These are phyloP conservation scores for Crithidia expoeki DNA, from an alignment of 208 protist genomes.

Conservation along the genomic window DNA sequence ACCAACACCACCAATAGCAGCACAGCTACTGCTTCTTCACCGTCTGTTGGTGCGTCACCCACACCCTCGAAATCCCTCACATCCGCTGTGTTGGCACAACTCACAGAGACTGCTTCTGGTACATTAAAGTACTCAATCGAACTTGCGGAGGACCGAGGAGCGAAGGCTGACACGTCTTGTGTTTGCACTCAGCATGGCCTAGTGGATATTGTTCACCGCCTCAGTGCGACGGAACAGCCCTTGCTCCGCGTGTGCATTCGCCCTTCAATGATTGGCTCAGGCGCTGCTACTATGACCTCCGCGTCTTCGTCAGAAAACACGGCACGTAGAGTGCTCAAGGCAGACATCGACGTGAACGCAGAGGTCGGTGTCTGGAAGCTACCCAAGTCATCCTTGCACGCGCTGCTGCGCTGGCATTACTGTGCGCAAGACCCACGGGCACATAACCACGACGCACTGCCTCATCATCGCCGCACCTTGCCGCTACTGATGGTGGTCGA, in stretches of 20 bases:
- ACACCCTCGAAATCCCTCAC: conserved; percentile 8
- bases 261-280: neutral
- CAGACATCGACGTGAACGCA: conserved; percentile 61
- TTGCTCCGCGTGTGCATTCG: conserved; percentile 24
- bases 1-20: neutral
- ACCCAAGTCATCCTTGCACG: conserved; percentile 15
- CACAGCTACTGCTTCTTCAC: neutral
- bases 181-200: neutral
- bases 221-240: conserved; percentile 24
- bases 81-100: conserved; percentile 16
- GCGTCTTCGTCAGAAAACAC: neutral
- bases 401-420: conserved; percentile 82
- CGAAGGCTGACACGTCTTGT: neutral
- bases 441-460: conserved; percentile 73
- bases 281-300: neutral
- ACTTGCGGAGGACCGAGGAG: neutral
- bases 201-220: conserved; percentile 14
- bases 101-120: neutral
- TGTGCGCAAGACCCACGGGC: conserved; percentile 77
- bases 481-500: conserved; percentile 73
- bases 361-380: conserved; percentile 62
- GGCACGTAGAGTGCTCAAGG: conserved; percentile 41
- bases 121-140: neutral
- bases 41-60: neutral
- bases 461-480: conserved; percentile 58